Evolutionary conservation across 179 eudicot species (phyloP).

Genomic region (Drosera spatulata): DNA sequence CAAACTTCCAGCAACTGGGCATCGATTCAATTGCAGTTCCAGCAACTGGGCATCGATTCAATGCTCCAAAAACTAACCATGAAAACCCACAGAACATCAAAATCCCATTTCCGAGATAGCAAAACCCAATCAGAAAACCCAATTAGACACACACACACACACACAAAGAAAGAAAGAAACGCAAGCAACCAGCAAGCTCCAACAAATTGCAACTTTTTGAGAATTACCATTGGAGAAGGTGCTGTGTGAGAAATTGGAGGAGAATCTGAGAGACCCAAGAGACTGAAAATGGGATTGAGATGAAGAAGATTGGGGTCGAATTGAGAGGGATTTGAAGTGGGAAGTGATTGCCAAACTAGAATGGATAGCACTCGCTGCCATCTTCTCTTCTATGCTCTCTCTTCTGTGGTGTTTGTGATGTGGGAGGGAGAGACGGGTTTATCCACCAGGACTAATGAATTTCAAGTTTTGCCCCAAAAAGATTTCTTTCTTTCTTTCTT

Average conservation of each 20-base stretch:
- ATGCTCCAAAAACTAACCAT: too few species aligned
- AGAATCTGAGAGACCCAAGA: conserved; percentile 30
- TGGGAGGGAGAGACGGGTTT: too few species aligned
- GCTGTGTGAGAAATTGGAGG: conserved; percentile 24
- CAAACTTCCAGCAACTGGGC: too few species aligned
- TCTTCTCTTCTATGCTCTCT: background rate
- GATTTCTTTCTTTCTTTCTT: too few species aligned
- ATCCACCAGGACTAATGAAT: too few species aligned
- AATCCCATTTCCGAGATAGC: background rate
- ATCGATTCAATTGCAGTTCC: too few species aligned
- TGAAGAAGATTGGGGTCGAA: conserved; percentile 13
- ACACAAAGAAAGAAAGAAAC: too few species aligned
- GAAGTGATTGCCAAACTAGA: conserved; percentile 16
- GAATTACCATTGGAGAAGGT: conserved; percentile 45
- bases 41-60: too few species aligned
- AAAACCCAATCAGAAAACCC: background rate
- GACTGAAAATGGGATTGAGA: conserved; percentile 17
- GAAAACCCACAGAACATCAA: too few species aligned
- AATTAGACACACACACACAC: background rate
- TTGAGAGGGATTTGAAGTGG: conserved; percentile 25
- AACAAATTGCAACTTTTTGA: background rate
- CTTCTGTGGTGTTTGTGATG: too few species aligned
- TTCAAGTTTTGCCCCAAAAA: too few species aligned
- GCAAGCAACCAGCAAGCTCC: too few species aligned
- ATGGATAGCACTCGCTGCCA: conserved; percentile 1